These are phyloP conservation scores for Verticillium zaregamsianum DNA, from an alignment of 2,329 filamentous ascomycete species.

Conservation along the genomic window DNA sequence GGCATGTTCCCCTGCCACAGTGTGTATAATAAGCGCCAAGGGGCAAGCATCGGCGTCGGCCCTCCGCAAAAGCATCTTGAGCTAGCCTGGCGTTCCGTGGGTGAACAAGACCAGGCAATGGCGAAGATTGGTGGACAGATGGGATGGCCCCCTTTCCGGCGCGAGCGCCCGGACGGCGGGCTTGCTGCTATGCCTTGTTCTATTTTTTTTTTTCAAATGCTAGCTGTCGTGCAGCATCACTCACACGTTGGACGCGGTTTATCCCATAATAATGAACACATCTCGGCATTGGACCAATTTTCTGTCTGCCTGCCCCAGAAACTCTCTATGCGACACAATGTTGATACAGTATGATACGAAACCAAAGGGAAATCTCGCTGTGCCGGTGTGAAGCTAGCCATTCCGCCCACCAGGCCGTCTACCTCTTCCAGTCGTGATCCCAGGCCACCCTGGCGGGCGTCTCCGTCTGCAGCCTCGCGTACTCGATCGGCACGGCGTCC, in stretches of 20 bases:
- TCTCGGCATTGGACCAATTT: neutral
- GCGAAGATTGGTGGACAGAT: neutral
- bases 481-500: conserved; percentile 83
- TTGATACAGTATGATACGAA: neutral
- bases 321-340: neutral
- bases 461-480: conserved; percentile 80
- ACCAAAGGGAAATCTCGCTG: neutral
- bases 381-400: neutral
- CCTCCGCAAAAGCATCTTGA: neutral
- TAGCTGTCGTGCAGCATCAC: neutral
- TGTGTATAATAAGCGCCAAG: neutral
- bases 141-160: neutral
- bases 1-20: neutral
- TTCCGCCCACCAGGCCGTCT: conserved; percentile 9
- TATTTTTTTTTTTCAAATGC: neutral
- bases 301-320: neutral
- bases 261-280: neutral
- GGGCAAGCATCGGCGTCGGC: neutral
- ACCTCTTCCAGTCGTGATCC: conserved; percentile 88
- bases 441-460: conserved; percentile 75
- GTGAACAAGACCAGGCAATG: neutral
- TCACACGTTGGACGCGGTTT: neutral
- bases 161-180: neutral
- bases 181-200: neutral
- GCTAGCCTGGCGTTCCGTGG: neutral